phyloP scores from a whole-genome alignment of 495 filamentous ascomycete genomes.

The Lasiosphaeria ovina region DNA sequence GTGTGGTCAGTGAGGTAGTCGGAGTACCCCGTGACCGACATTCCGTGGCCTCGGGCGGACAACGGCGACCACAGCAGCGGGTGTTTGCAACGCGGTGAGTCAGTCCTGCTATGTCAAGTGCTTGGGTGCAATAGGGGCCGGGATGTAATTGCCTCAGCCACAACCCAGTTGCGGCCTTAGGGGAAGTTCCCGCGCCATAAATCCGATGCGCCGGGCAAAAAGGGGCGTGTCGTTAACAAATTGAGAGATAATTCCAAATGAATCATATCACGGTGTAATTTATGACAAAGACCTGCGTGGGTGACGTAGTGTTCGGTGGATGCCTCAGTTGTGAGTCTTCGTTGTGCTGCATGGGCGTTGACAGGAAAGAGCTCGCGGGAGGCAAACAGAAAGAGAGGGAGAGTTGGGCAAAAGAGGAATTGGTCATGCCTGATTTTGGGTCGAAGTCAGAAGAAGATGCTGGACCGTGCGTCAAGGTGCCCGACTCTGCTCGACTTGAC shows the following conservation, averaged over 20 bases:
- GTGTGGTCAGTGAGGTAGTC: too few species aligned
- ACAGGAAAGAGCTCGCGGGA: neutral
- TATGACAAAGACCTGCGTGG: neutral
- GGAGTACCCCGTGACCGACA: too few species aligned
- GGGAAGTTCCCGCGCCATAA: neutral
- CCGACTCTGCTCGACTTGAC: too few species aligned
- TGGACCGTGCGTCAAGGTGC: conserved; percentile 18
- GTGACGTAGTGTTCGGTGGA: neutral
- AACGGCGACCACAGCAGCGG: conserved; percentile 3
- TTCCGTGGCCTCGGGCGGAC: neutral
- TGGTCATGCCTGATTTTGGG: conserved; percentile 11
- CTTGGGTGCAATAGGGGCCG: neutral
- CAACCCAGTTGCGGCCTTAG: conserved; percentile 11
- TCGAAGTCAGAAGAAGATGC: conserved; percentile 20
- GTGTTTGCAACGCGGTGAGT: conserved; percentile 13
- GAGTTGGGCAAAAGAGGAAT: conserved; percentile 19
- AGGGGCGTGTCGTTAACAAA: conserved; percentile 9
- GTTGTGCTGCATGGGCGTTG: neutral
- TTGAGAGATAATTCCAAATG: neutral
- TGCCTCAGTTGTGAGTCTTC: neutral
- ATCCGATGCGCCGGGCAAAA: neutral
- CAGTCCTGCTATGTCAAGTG: conserved; percentile 1
- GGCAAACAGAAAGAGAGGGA: neutral
- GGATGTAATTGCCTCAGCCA: conserved; percentile 16
- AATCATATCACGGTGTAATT: neutral